A percentile compares a stretch with the other conserved stretches of the same genome.
phyloP scores from a whole-genome alignment of 768 basidiomycete species.

The Hygrophoropsis aurantiaca region DNA sequence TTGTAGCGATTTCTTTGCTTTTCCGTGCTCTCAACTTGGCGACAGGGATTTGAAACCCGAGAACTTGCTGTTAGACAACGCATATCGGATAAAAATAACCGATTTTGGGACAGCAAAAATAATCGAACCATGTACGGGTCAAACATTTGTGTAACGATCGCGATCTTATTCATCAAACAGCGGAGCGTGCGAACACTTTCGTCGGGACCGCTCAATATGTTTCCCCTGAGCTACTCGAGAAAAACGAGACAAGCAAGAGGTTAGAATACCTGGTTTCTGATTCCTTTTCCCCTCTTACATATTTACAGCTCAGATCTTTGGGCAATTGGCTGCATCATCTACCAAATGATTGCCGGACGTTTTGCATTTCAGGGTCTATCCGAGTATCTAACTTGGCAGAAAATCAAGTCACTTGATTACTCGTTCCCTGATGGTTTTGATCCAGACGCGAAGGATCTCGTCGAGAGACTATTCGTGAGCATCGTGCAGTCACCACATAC shows the following conservation, averaged over 20 bases:
- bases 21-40: background rate
- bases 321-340: conserved; percentile 93
- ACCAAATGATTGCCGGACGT: conserved; percentile 87
- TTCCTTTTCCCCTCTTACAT: background rate
- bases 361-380: conserved; percentile 91
- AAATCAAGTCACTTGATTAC: conserved; percentile 87
- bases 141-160: background rate
- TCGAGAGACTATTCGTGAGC: conserved; percentile 73
- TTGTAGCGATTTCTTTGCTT: conserved; percentile 11
- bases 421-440: conserved; percentile 87
- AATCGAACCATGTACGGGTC: conserved; percentile 55
- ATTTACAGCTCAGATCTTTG: conserved; percentile 82
- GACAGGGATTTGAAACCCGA: conserved; percentile 77
- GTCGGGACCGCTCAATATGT: conserved; percentile 92
- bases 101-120: conserved; percentile 95
- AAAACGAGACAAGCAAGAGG: conserved; percentile 76
- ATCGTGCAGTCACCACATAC: background rate
- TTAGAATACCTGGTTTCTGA: conserved; percentile 26
- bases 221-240: conserved; percentile 79
- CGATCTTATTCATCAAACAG: conserved; percentile 34
- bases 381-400: conserved; percentile 93
- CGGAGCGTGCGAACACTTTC: conserved; percentile 65
- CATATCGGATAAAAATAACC: conserved; percentile 89
- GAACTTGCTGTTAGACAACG: conserved; percentile 86
- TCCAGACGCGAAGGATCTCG: conserved; percentile 74